These are phyloP conservation scores for Phaeoacremonium minimum DNA, from an alignment of 2,329 filamentous ascomycete genomes.

Conservation along the genomic window DNA sequence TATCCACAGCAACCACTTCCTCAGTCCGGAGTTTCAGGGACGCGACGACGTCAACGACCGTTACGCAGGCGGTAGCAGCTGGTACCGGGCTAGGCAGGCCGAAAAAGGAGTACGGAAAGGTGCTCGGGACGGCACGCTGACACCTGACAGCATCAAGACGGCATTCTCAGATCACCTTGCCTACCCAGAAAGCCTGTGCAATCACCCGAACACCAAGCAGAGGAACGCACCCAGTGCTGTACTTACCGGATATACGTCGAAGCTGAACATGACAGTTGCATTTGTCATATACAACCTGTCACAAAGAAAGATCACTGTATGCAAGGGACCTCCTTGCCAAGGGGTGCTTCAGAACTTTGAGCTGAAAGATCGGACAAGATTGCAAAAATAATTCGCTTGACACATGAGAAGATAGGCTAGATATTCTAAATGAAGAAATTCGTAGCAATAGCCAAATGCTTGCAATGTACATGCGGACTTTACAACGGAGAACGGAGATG, in stretches of 20 bases:
- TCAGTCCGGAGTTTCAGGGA: slow-evolving; percentile 10
- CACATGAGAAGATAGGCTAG: no score
- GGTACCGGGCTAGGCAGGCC: slow-evolving; percentile 12
- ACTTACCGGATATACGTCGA: slow-evolving; percentile 10
- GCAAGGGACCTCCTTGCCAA: slow-evolving; percentile 17
- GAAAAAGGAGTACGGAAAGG: slow-evolving; percentile 7
- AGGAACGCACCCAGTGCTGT: slow-evolving; percentile 6
- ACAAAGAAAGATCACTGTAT: slow-evolving; percentile 11
- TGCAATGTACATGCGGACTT: no score
- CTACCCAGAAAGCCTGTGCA: slow-evolving; percentile 15
- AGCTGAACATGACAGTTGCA: slow-evolving; percentile 13
- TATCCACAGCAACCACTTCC: slow-evolving; percentile 22
- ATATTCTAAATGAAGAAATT: no score
- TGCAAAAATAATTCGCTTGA: no score
- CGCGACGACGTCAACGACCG: slow-evolving; percentile 11
- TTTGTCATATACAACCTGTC: slow-evolving; percentile 17
- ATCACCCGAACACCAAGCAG: slow-evolving; percentile 11
- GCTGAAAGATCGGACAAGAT: no score
- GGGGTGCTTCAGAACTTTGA: slow-evolving; percentile 9
- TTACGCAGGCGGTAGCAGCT: slow-evolving; percentile 16
- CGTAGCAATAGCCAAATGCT: no score
- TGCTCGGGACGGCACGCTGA: slow-evolving; percentile 3
- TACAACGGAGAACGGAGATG: no score
- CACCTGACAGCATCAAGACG: slow-evolving; percentile 4
- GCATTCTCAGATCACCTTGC: slow-evolving; percentile 17